Base-by-base conservation (phyloP, 2,329 filamentous ascomycete species). In the Arachnopeziza araneosa region DNA sequence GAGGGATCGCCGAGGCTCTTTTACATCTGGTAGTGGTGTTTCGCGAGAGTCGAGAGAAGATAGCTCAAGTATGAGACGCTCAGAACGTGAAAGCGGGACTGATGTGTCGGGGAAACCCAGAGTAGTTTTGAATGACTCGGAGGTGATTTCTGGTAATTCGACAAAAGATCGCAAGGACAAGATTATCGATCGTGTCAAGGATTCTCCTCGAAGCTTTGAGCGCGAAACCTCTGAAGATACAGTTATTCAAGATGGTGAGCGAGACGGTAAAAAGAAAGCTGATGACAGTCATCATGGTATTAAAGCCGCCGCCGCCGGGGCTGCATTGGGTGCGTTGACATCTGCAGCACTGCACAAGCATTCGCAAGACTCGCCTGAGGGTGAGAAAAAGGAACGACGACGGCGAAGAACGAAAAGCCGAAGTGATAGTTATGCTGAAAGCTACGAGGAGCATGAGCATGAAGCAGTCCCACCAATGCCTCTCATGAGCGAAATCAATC, bases 401-500 rank as follows among this genome's bases (percentile, higher is more conserved):
- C 71, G 76, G 54, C 68, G 70, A 12, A 72, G 72, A 52, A 76
- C 75, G 0, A 73, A 77, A 63, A 74, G 80, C 60, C 77, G 82
- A 50, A 69, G 70, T 56, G 69, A 68, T 24, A 75, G 74, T 54
- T 77, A 78, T 61, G 71, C 72, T 0, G 80, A 83, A 14, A 80
- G 81, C 12, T 79, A 80, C 49, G 82, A 82, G 6, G 78, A 82
- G 26, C 70, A 66, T 61, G 78, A 74, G 65, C 80, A 84, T 56
- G 78, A 85, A 54, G 83, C 90, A 14, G 74, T 76, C 5, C 88
- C 92, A 7, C 90, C 90, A 6, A 91, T 97, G 88, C 93, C 93
- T 2, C 81, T 96, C 63, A 88, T 89, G 74, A 96, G 93, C 74
- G 90, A 91, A 59, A 84, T 96, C 60, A 89, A 90, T 65, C 85